phyloP scores from a whole-genome alignment of 2,329 filamentous ascomycete genomes.

The Cucurbitaria berberidis region DNA sequence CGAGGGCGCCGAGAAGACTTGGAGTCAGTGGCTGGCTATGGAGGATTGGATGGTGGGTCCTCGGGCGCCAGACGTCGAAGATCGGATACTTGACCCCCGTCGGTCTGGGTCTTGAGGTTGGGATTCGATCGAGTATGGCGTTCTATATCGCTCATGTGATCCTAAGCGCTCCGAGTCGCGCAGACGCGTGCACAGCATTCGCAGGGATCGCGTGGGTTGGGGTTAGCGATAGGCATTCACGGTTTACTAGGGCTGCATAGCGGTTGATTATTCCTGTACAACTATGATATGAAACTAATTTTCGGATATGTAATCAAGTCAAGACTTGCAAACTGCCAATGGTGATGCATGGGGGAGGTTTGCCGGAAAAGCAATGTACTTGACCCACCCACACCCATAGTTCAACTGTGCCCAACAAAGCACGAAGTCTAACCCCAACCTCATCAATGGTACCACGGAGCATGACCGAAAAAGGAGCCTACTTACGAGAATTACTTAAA shows the following conservation, averaged over 20 bases:
- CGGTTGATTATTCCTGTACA: neutral
- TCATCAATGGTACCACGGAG: too few species aligned
- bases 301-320: neutral
- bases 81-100: conserved; percentile 28
- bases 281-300: neutral
- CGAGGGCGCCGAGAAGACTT: conserved; percentile 77
- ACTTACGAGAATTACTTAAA: neutral
- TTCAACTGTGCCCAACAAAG: too few species aligned
- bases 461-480: too few species aligned
- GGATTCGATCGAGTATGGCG: conserved; percentile 32
- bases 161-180: conserved; percentile 12
- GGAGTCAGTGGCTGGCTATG: conserved; percentile 96
- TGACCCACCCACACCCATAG: too few species aligned
- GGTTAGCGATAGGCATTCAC: conserved; percentile 17
- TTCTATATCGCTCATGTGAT: conserved; percentile 21
- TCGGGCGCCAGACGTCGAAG: conserved; percentile 63
- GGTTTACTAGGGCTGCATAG: conserved; percentile 12
- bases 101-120: conserved; percentile 27
- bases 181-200: conserved; percentile 9
- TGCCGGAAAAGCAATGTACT: neutral
- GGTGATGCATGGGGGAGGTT: neutral
- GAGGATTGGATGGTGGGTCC: conserved; percentile 99
- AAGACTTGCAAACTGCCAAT: neutral
- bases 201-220: conserved; percentile 17
- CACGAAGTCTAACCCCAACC: too few species aligned